Base-by-base conservation (phyloP, 495 filamentous ascomycete genomes). In the Pseudomonodictys pantanalensis region DNA sequence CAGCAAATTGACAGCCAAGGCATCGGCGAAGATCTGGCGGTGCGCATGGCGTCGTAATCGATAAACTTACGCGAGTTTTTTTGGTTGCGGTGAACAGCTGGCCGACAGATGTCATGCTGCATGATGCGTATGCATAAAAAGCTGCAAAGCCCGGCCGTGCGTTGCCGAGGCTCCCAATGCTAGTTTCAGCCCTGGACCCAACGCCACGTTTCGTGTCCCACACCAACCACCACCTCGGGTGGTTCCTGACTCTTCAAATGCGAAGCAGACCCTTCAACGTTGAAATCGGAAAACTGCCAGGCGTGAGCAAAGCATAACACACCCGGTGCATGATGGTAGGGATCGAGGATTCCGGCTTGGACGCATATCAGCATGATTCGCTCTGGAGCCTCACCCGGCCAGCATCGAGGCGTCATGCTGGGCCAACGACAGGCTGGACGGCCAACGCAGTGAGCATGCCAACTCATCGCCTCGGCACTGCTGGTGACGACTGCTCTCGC, bases 21-120 rank as follows among this genome's bases (percentile, higher is more conserved):
- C 23, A 42, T 18, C 23, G 54, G 28, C 24, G 26, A n/a, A 20
- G 12, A 47, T 18, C n/a, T 57, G 6, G 12, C 26, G 29, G 17
- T 5, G 39, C 24, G 8, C 24, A 28, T 57, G 20, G 43, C 25
- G 52, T 2, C 52, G 35, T 18, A 41, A 45, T 43, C 33, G 23
- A 55, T 24, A 29, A 26, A 28, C n/a, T 30, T 10, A 39, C 17
- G 29, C 17, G 12, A 28, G 50, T 12, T 18, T 15, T 18, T 3
- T 44, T 0, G 26, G 18, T 28, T 51, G 48, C 56, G 56, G 56
- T 60, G 56, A 60, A 60, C 56, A 60, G 47, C 56, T 60, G 56
- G 28, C 56, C n/a, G 2, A 20, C 33, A 23, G 50, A 60, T 60
- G 56, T 52, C 48, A 60, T 60, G 35, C 41, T 60, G 56, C 56